Evolutionary conservation across 441 rosid species (phyloP), one percentile per base, ranked within the genome.

Genomic region (Gossypium trilobum): DNA sequence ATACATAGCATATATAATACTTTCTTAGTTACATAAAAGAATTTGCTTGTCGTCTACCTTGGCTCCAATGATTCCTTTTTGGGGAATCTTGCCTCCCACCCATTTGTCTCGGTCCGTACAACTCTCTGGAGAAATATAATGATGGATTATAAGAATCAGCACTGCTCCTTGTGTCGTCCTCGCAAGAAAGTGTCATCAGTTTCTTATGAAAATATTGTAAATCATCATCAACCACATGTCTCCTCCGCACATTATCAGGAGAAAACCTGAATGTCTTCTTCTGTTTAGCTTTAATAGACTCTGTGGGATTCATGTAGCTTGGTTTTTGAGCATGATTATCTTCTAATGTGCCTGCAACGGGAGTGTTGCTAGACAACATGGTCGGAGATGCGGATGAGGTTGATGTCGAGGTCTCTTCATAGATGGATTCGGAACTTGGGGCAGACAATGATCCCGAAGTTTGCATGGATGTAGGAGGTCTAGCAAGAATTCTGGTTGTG

Each of bases 221-320:
- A 74, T 83, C 86, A 63, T 78, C 86, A 29, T 77, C 84, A 57
- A 64, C 36, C 5, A 33, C n/a, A 44, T 66, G 75, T 76, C 73
- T 78, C 25, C 73, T 79, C 27, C 27, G 77, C 55, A 60, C 16
- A 31, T 74, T 54, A 19, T 65, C 44, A 27, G 79, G 69, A 73
- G 76, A 72, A 70, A 73, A 51, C 78, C 74, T 81, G 68, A 68
- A 58, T 27, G 66, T 70, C 27, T 74, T 84, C 23, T 83, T 84
- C 20, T 83, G 86, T 78, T 85, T 88, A 13, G 88, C 90, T 73
- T 84, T 88, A 11, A 72, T 82, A 23, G 87, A 85, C 70, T 80
- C 78, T 0, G 91, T 90, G 62, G 78, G 84, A 48, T 75, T 85
- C 91, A 88, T 85, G 77, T 80, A 90, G 74, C 87, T 76, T 1